Percentiles rank a stretch among this genome's conserved stretches.
Conservation (phyloP, 2,329 filamentous ascomycete genomes). For the Fusarium tricinctum region DNA sequence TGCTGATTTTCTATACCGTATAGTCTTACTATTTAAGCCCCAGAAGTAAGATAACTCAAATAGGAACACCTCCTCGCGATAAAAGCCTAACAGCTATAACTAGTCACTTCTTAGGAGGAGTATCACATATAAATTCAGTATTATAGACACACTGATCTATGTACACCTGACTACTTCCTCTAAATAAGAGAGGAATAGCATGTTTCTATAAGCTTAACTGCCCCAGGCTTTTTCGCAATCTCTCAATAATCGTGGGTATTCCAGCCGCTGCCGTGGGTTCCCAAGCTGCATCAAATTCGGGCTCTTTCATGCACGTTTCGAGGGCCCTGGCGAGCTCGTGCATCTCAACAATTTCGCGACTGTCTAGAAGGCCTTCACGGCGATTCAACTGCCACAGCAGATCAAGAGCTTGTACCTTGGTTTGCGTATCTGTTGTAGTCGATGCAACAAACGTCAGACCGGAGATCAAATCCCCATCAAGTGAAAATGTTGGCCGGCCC, state of each 20-base stretch:
- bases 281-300: neutral
- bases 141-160: too few species aligned
- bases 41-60: too few species aligned
- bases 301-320: neutral
- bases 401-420: neutral
- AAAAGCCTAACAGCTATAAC: too few species aligned
- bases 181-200: too few species aligned
- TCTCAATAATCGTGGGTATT: neutral
- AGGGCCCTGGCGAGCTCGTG: neutral
- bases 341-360: conserved; percentile 3
- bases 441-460: neutral
- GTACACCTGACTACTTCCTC: too few species aligned
- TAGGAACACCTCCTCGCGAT: too few species aligned
- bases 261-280: neutral
- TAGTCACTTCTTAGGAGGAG: too few species aligned
- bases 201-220: neutral
- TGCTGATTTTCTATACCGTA: too few species aligned
- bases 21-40: too few species aligned
- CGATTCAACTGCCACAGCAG: neutral
- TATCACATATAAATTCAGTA: too few species aligned
- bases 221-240: neutral
- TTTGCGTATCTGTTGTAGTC: neutral
- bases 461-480: conserved; percentile 3
- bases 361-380: neutral
- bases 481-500: neutral